A percentile compares a stretch with the other conserved stretches of the same genome.
Evolutionary conservation across 2,329 filamentous ascomycete genomes (phyloP).

Genomic region (Pseudonectria foliicola): DNA sequence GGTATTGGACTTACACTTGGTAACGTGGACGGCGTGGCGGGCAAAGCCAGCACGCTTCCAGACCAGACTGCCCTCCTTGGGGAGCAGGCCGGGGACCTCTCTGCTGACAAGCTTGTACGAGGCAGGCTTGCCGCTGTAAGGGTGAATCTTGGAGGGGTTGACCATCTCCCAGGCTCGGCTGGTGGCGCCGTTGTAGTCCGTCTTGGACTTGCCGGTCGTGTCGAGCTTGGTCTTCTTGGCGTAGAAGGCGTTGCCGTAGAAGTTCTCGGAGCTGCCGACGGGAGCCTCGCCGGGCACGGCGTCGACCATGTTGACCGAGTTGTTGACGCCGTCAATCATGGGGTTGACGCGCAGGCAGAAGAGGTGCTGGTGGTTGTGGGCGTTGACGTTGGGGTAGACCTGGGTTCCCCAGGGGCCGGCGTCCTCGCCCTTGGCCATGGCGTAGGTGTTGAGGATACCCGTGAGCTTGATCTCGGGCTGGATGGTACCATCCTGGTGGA

Average conservation of each 20-base stretch:
- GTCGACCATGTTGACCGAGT: conserved; percentile 81
- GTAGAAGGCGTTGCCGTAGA: conserved; percentile 85
- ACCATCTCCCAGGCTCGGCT: conserved; percentile 85
- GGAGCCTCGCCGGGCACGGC: conserved; percentile 63
- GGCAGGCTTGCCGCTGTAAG: conserved; percentile 76
- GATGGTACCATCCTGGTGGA: conserved; percentile 79
- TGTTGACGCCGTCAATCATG: conserved; percentile 77
- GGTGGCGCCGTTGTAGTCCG: conserved; percentile 75
- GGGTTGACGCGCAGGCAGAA: conserved; percentile 87
- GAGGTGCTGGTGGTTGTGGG: conserved; percentile 92
- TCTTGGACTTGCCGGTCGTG: conserved; percentile 60
- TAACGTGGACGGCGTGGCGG: conserved; percentile 80
- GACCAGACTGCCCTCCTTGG: conserved; percentile 73
- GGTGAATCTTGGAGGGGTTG: conserved; percentile 78
- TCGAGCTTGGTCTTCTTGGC: conserved; percentile 74
- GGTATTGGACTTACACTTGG: conserved; percentile 58
- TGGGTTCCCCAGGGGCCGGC: conserved; percentile 84
- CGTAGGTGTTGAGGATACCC: conserved; percentile 87
- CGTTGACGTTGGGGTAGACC: conserved; percentile 84
- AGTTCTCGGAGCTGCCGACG: conserved; percentile 75
- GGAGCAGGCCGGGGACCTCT: conserved; percentile 71
- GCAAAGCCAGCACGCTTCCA: conserved; percentile 90
- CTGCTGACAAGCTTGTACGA: conserved; percentile 86
- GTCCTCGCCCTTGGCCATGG: conserved; percentile 72
- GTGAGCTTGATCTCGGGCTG: conserved; percentile 90